Conservation (phyloP, 768 basidiomycete species). For the Coprinopsis strossmayeri region DNA sequence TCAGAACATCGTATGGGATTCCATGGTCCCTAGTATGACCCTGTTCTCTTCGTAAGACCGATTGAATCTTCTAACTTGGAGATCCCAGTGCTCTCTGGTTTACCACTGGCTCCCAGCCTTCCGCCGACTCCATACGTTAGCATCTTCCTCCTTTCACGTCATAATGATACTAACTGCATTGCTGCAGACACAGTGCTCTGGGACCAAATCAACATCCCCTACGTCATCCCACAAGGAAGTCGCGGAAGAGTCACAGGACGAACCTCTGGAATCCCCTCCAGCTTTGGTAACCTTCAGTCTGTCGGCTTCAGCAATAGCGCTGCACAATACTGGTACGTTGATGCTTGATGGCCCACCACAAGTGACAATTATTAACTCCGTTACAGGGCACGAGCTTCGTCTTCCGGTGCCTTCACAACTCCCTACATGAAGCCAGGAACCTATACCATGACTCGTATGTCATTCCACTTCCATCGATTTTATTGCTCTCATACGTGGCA, state of each 20-base stretch:
- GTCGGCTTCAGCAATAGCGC: conserved; percentile 25
- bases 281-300: conserved; percentile 14
- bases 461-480: neutral
- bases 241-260: conserved; percentile 25
- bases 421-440: conserved; percentile 40
- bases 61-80: neutral
- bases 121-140: conserved; percentile 18
- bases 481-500: neutral
- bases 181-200: conserved; percentile 22
- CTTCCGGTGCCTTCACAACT: conserved; percentile 25
- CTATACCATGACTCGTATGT: conserved; percentile 34
- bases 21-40: conserved; percentile 26
- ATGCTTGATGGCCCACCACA: too few relatives aligned
- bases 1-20: conserved; percentile 27
- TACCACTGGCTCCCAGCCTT: conserved; percentile 27
- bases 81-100: conserved; percentile 30
- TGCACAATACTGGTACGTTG: conserved; percentile 27
- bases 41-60: neutral
- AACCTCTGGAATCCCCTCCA: conserved; percentile 21
- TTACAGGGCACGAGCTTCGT: conserved; percentile 24
- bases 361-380: too few relatives aligned
- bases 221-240: conserved; percentile 17
- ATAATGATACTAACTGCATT: neutral
- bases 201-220: conserved; percentile 20
- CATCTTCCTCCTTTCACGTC: neutral